A percentile compares a stretch with the other conserved stretches of the same genome.
These are phyloP conservation scores for Megacollybia marginata DNA, from an alignment of 768 basidiomycete species.

Conservation along the genomic window DNA sequence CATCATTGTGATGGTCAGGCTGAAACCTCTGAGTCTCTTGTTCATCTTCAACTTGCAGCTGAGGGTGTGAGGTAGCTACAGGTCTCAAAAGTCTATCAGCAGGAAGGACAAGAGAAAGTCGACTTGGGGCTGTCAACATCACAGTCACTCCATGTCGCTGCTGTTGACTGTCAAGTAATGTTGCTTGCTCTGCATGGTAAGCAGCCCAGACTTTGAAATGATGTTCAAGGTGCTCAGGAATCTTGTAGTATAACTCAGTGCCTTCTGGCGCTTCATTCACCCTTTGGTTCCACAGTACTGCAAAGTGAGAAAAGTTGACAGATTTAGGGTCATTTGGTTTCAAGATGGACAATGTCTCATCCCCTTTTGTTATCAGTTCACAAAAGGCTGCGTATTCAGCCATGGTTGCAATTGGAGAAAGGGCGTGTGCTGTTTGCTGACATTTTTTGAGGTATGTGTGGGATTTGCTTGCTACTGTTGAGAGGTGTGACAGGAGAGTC, in stretches of 20 bases:
- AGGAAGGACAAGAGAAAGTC: background rate
- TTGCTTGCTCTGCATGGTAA: background rate
- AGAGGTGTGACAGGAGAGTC: slow-evolving; percentile 1
- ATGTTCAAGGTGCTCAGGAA: slow-evolving; percentile 9
- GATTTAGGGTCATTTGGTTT: background rate
- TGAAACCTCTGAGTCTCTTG: background rate
- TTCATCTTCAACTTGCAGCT: background rate
- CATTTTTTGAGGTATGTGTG: slow-evolving; percentile 8
- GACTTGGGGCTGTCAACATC: background rate
- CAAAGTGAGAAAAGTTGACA: slow-evolving; percentile 6
- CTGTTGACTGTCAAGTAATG: background rate
- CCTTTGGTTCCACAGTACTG: slow-evolving; percentile 6
- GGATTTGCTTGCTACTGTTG: slow-evolving; percentile 4
- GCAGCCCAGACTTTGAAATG: slow-evolving; percentile 9
- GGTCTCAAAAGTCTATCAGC: background rate
- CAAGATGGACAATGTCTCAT: too few species aligned
- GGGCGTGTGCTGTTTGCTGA: slow-evolving; percentile 7
- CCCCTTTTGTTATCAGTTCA: background rate
- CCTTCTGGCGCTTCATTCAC: background rate
- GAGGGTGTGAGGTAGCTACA: background rate
- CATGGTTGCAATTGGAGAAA: slow-evolving; percentile 7
- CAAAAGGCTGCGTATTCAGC: slow-evolving; percentile 6
- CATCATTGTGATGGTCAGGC: background rate
- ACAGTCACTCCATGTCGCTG: background rate
- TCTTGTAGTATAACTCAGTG: slow-evolving; percentile 8